These are phyloP conservation scores for Ceratobasidium sp. DNA, from an alignment of 1,284 basidiomycete species.

Conservation along the genomic window DNA sequence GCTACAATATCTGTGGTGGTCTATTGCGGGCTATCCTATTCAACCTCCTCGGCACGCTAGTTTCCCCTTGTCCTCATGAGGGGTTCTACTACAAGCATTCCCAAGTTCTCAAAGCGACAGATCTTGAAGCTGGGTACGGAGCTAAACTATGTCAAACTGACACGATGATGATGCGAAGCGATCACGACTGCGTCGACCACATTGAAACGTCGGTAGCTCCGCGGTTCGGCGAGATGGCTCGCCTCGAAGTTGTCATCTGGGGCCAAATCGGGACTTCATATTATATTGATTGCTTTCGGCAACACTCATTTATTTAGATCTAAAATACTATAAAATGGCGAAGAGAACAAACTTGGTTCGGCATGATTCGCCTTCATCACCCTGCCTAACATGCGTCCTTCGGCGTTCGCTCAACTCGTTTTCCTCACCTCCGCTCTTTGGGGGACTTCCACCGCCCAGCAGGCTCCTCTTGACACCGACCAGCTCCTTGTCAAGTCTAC, in stretches of 20 bases:
- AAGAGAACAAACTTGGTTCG: background rate
- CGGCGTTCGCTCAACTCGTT: background rate
- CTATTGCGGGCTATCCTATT: too few species aligned
- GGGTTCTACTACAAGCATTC: background rate
- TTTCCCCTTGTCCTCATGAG: background rate
- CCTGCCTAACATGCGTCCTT: background rate
- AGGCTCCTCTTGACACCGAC: background rate
- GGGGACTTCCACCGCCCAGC: background rate
- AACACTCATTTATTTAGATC: background rate
- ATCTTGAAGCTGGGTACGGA: background rate
- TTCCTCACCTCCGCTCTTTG: background rate
- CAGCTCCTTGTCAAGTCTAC: slow-evolving; percentile 1
- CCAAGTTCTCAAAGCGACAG: background rate
- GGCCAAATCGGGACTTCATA: background rate
- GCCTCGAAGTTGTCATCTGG: background rate
- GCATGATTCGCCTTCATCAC: background rate
- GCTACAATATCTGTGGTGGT: background rate
- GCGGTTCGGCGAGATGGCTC: background rate
- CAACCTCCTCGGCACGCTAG: too few species aligned
- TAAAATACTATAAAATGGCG: slow-evolving; percentile 2
- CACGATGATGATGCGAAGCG: background rate
- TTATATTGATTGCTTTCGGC: background rate
- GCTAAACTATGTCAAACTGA: background rate
- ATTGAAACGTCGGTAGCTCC: background rate
- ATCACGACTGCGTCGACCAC: background rate